Evolutionary conservation across 805 yeast species (phyloP).

Genomic region (Pichia membranifaciens): DNA sequence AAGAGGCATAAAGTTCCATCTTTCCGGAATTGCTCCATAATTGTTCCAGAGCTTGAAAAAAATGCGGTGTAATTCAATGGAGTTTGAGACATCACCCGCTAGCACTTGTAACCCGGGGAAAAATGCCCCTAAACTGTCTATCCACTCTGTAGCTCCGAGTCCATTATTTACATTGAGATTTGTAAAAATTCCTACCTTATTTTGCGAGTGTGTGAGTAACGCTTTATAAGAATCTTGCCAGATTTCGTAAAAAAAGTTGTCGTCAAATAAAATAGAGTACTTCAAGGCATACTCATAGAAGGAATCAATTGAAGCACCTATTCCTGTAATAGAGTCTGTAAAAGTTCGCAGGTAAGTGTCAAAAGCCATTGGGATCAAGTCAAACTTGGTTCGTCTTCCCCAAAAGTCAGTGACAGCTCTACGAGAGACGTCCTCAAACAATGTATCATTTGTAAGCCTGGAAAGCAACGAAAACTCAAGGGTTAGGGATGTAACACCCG

Average conservation of each 20-base stretch:
- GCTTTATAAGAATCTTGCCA: slow-evolving; percentile 61
- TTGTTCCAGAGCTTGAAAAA: slow-evolving; percentile 74
- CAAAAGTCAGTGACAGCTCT: slow-evolving; percentile 65
- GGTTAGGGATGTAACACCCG: slow-evolving; percentile 82
- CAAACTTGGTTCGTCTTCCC: slow-evolving; percentile 54
- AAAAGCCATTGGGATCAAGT: slow-evolving; percentile 73
- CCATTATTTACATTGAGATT: slow-evolving; percentile 58
- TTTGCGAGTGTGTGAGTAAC: slow-evolving; percentile 45
- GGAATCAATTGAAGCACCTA: slow-evolving; percentile 90
- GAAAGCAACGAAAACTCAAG: slow-evolving; percentile 77
- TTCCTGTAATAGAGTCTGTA: slow-evolving; percentile 60
- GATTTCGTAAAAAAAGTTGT: slow-evolving; percentile 42
- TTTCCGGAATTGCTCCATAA: slow-evolving; percentile 79
- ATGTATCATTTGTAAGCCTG: slow-evolving; percentile 63
- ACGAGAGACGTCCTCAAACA: slow-evolving; percentile 58
- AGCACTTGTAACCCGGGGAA: slow-evolving; percentile 82
- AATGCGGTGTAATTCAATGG: slow-evolving; percentile 53
- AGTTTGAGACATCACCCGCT: slow-evolving; percentile 66
- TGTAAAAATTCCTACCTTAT: slow-evolving; percentile 29
- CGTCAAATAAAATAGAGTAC: slow-evolving; percentile 66
- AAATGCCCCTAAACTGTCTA: slow-evolving; percentile 82
- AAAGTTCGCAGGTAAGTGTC: slow-evolving; percentile 39
- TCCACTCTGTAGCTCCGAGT: slow-evolving; percentile 52
- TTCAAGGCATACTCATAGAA: slow-evolving; percentile 86
- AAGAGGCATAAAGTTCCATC: slow-evolving; percentile 54